Percentiles rank a stretch among this genome's conserved stretches.
phyloP scores from a whole-genome alignment of 2,329 filamentous ascomycete species.

The Talaromyces rugulosus region DNA sequence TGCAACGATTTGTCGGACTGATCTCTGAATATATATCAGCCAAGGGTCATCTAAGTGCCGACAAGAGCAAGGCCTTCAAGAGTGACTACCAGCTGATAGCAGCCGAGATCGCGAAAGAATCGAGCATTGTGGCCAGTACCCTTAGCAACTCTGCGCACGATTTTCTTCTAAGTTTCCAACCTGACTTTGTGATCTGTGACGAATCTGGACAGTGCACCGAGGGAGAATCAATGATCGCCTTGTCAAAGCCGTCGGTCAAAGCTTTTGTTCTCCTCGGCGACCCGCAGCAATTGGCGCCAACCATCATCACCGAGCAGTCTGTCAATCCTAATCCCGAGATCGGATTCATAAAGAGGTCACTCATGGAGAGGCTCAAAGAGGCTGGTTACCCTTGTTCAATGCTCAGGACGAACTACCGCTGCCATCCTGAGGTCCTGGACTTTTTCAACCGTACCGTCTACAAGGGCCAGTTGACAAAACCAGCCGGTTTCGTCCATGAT shows the following conservation, averaged over 20 bases:
- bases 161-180: neutral
- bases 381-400: neutral
- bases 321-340: neutral
- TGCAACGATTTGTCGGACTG: neutral
- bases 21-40: neutral
- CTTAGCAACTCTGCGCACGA: neutral
- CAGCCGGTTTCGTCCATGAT: neutral
- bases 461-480: neutral
- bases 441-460: neutral
- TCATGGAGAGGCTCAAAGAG: neutral
- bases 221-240: conserved; percentile 14
- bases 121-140: neutral
- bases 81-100: neutral
- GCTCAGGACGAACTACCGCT: neutral
- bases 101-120: neutral
- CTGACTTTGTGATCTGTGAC: conserved; percentile 14
- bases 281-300: conserved; percentile 12
- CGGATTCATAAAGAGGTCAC: neutral
- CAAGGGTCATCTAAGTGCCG: neutral
- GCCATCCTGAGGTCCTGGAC: neutral
- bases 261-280: conserved; percentile 14
- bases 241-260: conserved; percentile 8
- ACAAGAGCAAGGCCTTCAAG: neutral
- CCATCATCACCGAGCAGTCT: conserved; percentile 5
- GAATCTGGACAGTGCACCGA: conserved; percentile 15